Evolutionary conservation across 1,284 basidiomycete genomes (phyloP).

Genomic region (Sphaerobolus stellatus): DNA sequence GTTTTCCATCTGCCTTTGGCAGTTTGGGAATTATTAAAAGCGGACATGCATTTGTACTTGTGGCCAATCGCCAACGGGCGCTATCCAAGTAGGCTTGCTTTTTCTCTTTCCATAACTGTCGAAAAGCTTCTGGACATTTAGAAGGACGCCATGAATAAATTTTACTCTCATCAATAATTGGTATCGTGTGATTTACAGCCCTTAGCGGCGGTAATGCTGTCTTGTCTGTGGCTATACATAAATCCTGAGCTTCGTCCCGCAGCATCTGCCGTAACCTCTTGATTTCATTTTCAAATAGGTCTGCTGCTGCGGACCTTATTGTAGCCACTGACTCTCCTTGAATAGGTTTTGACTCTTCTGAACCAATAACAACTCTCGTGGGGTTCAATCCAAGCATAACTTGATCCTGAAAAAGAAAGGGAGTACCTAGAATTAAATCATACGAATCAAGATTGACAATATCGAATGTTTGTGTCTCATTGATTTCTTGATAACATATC

Average conservation of each 20-base stretch:
- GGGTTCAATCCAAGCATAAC: conserved; percentile 25
- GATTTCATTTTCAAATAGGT: conserved; percentile 18
- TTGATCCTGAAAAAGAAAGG: conserved; percentile 27
- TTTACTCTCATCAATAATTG: conserved; percentile 34
- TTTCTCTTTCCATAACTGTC: conserved; percentile 29
- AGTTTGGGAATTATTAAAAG: conserved; percentile 37
- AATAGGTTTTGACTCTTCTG: conserved; percentile 14
- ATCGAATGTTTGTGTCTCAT: conserved; percentile 28
- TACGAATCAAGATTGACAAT: conserved; percentile 28
- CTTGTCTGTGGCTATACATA: conserved; percentile 28
- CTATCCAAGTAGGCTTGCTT: conserved; percentile 27
- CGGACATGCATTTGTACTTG: conserved; percentile 30
- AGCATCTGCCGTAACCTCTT: conserved; percentile 17
- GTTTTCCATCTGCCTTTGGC: conserved; percentile 24
- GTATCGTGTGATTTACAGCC: conserved; percentile 39
- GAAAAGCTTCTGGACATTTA: conserved; percentile 31
- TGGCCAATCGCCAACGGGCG: conserved; percentile 30
- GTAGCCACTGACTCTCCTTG: conserved; percentile 17
- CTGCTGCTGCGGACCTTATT: conserved; percentile 16
- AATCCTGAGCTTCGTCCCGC: conserved; percentile 19
- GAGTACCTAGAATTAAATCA: conserved; percentile 30
- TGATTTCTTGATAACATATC: conserved; percentile 33
- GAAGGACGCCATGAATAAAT: conserved; percentile 32
- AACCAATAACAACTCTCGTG: conserved; percentile 19
- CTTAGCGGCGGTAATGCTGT: conserved; percentile 32